Percentiles rank a stretch among this genome's conserved stretches.
Conservation (phyloP, 495 filamentous ascomycete species). For the Aspergillus baeticus region DNA sequence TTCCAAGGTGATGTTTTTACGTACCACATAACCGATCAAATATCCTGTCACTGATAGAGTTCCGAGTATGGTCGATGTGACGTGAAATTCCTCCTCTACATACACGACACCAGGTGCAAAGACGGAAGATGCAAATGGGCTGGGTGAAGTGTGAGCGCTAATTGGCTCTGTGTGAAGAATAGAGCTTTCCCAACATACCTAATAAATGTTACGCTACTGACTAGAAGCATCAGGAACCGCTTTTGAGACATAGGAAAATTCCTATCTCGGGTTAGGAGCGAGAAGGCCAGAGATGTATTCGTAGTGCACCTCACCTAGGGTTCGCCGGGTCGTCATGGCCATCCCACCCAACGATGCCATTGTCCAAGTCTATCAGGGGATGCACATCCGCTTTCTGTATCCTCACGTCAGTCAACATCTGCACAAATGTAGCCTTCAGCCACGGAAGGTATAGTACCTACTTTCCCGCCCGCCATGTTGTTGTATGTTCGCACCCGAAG, state of each 20-base stretch:
- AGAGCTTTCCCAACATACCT: conserved; percentile 5
- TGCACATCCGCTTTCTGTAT: not conserved
- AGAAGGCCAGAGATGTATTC: not conserved
- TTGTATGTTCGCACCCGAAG: no score
- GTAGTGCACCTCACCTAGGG: conserved; percentile 8
- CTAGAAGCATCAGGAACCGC: conserved; percentile 9
- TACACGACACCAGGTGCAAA: conserved; percentile 8
- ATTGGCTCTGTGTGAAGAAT: not conserved
- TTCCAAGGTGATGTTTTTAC: not conserved
- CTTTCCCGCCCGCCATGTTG: no score
- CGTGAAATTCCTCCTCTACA: conserved; percentile 4
- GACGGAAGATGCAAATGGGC: conserved; percentile 13
- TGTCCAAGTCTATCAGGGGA: conserved; percentile 6
- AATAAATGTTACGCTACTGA: conserved; percentile 15
- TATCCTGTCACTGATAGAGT: conserved; percentile 11
- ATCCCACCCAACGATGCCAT: conserved; percentile 18
- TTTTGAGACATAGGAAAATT: conserved; percentile 9
- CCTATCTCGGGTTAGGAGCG: not conserved
- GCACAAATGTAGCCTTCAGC: no score
- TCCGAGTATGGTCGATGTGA: conserved; percentile 8
- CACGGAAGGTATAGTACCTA: no score
- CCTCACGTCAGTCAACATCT: not conserved
- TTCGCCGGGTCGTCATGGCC: conserved; percentile 13
- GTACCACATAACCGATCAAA: conserved; percentile 13
- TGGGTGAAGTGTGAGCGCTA: not conserved